Conservation (phyloP, 2,329 filamentous ascomycete genomes). For the Neofusicoccum umdonicola region DNA sequence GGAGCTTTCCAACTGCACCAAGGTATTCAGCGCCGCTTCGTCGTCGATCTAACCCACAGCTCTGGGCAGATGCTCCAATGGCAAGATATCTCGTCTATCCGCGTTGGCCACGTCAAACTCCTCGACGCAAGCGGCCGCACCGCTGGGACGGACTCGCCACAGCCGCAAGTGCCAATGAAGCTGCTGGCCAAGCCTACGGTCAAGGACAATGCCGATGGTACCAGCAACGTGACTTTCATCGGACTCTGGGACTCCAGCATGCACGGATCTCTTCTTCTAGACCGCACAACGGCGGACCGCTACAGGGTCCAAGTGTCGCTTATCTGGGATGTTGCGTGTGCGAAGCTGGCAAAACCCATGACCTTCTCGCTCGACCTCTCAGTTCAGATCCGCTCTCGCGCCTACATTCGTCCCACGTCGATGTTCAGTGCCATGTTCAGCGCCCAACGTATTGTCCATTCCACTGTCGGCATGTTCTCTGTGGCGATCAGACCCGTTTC, state of each 20-base stretch:
- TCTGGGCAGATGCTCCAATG: constrained; percentile 86
- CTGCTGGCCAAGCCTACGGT: constrained; percentile 75
- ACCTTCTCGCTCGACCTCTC: constrained; percentile 77
- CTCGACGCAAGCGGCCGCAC: constrained; percentile 83
- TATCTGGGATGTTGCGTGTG: constrained; percentile 80
- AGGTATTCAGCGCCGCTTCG: constrained; percentile 83
- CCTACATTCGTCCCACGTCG: constrained; percentile 80
- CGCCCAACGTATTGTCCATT: constrained; percentile 79
- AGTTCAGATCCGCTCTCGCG: constrained; percentile 79
- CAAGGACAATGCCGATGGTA: constrained; percentile 85
- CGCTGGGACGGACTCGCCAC: constrained; percentile 70
- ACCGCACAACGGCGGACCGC: constrained; percentile 88
- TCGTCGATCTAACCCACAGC: constrained; percentile 85
- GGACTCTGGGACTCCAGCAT: constrained; percentile 96
- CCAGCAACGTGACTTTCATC: constrained; percentile 78
- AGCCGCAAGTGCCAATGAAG: constrained; percentile 73
- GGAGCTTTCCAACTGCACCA: constrained; percentile 95
- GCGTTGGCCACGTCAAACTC: constrained; percentile 77
- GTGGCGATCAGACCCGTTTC: constrained; percentile 82
- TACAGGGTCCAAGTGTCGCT: constrained; percentile 86
- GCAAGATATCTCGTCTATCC: constrained; percentile 75
- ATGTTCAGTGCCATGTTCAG: constrained; percentile 88
- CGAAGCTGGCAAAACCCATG: constrained; percentile 84
- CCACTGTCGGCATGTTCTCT: constrained; percentile 82
- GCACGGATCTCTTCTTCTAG: constrained; percentile 88